phyloP scores from a whole-genome alignment of 345 rosid species.

The Arabis hirsuta region DNA sequence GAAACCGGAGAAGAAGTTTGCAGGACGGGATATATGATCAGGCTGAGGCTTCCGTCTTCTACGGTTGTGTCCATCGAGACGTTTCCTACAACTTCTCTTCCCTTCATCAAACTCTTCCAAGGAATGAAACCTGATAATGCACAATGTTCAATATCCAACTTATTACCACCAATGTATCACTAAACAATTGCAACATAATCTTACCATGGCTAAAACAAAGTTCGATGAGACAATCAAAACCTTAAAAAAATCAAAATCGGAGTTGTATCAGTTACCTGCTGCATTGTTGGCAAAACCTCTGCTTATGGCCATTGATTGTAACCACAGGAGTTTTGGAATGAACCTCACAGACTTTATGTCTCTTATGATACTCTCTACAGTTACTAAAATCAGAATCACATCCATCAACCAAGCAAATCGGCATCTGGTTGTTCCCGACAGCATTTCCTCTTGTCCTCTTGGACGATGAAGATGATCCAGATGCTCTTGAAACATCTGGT shows the following conservation, averaged over 20 bases:
- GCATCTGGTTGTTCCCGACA: conserved; percentile 51
- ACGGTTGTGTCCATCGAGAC: conserved; percentile 50
- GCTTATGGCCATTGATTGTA: conserved; percentile 64
- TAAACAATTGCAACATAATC: too few species aligned
- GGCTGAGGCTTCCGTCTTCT: conserved; percentile 48
- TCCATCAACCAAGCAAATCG: conserved; percentile 74
- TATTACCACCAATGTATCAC: too few species aligned
- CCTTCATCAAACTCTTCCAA: conserved; percentile 54
- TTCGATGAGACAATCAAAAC: neutral
- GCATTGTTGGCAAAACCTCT: conserved; percentile 93
- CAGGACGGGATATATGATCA: conserved; percentile 23
- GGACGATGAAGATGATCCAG: conserved; percentile 49
- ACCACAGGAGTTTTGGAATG: conserved; percentile 85
- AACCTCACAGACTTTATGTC: conserved; percentile 90
- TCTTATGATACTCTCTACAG: conserved; percentile 76
- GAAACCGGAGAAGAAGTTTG: conserved; percentile 41
- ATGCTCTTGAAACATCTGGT: conserved; percentile 44
- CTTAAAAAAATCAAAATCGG: neutral
- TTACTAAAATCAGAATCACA: conserved; percentile 72
- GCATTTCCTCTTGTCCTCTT: conserved; percentile 64
- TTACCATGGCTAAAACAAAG: too few species aligned
- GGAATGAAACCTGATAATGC: conserved; percentile 39
- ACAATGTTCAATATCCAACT: conserved; percentile 12
- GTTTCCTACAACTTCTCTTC: conserved; percentile 53
- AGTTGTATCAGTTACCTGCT: conserved; percentile 60